Conservation (phyloP, 208 protist genomes). For the Trypanosoma conorhini region DNA sequence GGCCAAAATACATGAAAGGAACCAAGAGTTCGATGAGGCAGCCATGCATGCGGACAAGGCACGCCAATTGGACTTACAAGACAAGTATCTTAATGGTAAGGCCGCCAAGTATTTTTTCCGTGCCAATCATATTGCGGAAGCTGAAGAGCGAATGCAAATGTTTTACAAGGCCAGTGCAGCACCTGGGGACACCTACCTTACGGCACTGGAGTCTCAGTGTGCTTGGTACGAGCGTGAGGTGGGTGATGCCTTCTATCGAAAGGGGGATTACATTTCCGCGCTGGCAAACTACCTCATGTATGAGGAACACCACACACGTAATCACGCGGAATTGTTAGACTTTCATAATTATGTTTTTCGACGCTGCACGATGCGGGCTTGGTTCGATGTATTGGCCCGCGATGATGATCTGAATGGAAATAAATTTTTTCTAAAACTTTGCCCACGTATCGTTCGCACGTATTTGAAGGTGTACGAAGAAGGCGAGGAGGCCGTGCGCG, state of each 20-base stretch:
- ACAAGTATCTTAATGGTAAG: conserved; percentile 96
- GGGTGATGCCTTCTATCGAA: conserved; percentile 82
- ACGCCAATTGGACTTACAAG: conserved; percentile 94
- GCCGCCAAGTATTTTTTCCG: conserved; percentile 92
- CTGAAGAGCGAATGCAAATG: conserved; percentile 83
- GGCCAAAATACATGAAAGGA: conserved; percentile 77
- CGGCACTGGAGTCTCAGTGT: conserved; percentile 94
- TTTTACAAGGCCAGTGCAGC: conserved; percentile 82
- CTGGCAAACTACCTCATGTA: conserved; percentile 92
- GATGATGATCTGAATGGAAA: conserved; percentile 74
- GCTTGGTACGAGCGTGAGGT: conserved; percentile 96
- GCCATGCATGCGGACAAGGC: conserved; percentile 81
- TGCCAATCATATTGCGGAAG: conserved; percentile 80
- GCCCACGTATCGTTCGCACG: conserved; percentile 65
- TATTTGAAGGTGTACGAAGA: conserved; percentile 78
- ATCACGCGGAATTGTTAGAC: conserved; percentile 95
- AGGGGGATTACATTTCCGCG: conserved; percentile 85
- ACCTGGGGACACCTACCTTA: conserved; percentile 69
- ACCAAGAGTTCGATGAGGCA: conserved; percentile 84
- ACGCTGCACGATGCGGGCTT: conserved; percentile 94
- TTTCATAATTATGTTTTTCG: conserved; percentile 98
- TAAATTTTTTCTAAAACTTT: conserved; percentile 80
- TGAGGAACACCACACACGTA: conserved; percentile 92
- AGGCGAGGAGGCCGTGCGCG: conserved; percentile 69
- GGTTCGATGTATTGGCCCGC: conserved; percentile 90